These are phyloP conservation scores for Triticum timopheevii DNA, from an alignment of 176 grass and related monocot genomes.

Conservation along the genomic window DNA sequence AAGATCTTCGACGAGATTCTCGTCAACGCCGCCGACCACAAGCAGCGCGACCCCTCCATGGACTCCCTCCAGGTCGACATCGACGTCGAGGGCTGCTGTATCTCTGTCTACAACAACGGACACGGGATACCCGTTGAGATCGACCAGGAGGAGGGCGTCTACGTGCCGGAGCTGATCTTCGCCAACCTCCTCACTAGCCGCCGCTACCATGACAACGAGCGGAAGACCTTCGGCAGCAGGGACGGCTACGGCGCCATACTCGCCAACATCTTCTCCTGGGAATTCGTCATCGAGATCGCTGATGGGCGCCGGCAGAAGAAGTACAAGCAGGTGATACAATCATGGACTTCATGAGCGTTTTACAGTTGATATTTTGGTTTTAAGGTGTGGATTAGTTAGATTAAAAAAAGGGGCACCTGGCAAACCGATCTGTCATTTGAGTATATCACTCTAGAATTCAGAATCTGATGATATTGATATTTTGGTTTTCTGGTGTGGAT, in stretches of 20 bases:
- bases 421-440: too few relatives aligned
- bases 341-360: neutral
- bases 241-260: constrained; percentile 59
- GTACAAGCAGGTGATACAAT: constrained; percentile 69
- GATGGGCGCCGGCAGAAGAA: constrained; percentile 67
- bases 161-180: constrained; percentile 44
- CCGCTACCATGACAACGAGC: constrained; percentile 43
- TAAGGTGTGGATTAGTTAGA: too few relatives aligned
- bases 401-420: too few relatives aligned
- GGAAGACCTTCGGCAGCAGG: too few relatives aligned
- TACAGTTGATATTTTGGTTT: too few relatives aligned
- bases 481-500: too few relatives aligned
- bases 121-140: constrained; percentile 85
- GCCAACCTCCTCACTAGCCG: constrained; percentile 80
- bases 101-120: constrained; percentile 80
- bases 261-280: constrained; percentile 81
- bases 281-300: constrained; percentile 77
- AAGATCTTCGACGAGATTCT: constrained; percentile 99
- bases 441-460: too few relatives aligned
- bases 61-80: constrained; percentile 72
- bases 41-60: constrained; percentile 91
- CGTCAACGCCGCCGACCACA: constrained; percentile 96
- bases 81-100: constrained; percentile 47
- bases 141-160: constrained; percentile 81
- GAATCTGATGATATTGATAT: too few relatives aligned